Conservation (phyloP, 2,329 filamentous ascomycete genomes). For the Hymenoscyphus occultus region DNA sequence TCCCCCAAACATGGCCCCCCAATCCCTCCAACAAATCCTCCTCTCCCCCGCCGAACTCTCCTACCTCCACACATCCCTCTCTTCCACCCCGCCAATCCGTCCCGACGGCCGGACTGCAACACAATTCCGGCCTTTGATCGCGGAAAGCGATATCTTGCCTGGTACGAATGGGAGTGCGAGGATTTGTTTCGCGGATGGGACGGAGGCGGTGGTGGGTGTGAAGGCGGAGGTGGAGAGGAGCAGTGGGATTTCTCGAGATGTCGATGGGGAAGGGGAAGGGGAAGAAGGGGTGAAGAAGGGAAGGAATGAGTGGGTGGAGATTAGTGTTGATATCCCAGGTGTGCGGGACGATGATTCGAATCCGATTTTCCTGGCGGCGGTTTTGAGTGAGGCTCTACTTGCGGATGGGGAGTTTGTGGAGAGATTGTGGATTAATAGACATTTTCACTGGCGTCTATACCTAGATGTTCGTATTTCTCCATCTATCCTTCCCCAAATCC, state of each 20-base stretch:
- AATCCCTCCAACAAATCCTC: slow-evolving; percentile 58
- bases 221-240: slow-evolving; percentile 92
- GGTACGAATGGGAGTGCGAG: slow-evolving; percentile 89
- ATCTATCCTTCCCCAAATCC: no score
- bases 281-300: slow-evolving; percentile 44
- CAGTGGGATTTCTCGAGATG: slow-evolving; percentile 32
- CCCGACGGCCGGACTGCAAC: slow-evolving; percentile 79
- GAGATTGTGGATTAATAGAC: slow-evolving; percentile 78
- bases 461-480: slow-evolving; percentile 69
- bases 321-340: slow-evolving; percentile 88
- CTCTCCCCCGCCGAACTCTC: slow-evolving; percentile 95
- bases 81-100: slow-evolving; percentile 77
- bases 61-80: slow-evolving; percentile 87
- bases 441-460: slow-evolving; percentile 96
- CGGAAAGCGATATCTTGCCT: slow-evolving; percentile 87
- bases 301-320: slow-evolving; percentile 75
- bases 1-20: slow-evolving; percentile 49
- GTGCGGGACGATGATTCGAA: slow-evolving; percentile 86
- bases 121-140: slow-evolving; percentile 86
- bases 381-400: slow-evolving; percentile 84
- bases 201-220: slow-evolving; percentile 91
- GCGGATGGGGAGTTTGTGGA: slow-evolving; percentile 66
- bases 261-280: slow-evolving; percentile 40
- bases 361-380: slow-evolving; percentile 81
- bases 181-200: slow-evolving; percentile 91